Percentiles rank a stretch among this genome's conserved stretches.
These are phyloP conservation scores for Metschnikowia peoriensis DNA, from an alignment of 805 yeast species.

Conservation along the genomic window DNA sequence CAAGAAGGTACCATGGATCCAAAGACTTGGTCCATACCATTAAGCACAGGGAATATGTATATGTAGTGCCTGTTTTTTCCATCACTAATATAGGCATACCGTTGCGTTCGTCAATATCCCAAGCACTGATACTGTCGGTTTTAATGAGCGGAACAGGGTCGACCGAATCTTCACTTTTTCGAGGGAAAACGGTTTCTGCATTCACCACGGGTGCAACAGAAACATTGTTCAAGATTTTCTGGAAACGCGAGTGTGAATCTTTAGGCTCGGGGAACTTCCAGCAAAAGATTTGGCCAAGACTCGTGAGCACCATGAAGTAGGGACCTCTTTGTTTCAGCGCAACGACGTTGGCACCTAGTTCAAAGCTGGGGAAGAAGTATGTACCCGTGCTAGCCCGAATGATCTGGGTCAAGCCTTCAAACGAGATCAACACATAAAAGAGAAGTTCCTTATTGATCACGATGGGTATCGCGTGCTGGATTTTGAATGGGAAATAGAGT, in stretches of 20 bases:
- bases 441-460: constrained; percentile 29
- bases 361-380: constrained; percentile 46
- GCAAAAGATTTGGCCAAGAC: constrained; percentile 47
- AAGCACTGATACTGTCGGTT: constrained; percentile 11
- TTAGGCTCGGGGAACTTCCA: constrained; percentile 43
- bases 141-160: not conserved
- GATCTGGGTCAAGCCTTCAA: constrained; percentile 53
- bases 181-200: constrained; percentile 19
- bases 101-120: constrained; percentile 33
- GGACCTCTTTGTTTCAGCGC: constrained; percentile 33
- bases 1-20: constrained; percentile 43
- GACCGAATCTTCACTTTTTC: constrained; percentile 3
- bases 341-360: constrained; percentile 49
- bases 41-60: constrained; percentile 40
- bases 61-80: constrained; percentile 35
- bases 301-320: constrained; percentile 45
- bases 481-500: constrained; percentile 45
- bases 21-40: constrained; percentile 47
- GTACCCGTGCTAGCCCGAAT: constrained; percentile 46
- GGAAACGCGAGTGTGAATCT: constrained; percentile 17
- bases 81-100: constrained; percentile 46
- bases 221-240: constrained; percentile 38
- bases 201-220: constrained; percentile 57
- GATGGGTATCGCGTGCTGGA: constrained; percentile 46
- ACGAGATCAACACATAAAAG: constrained; percentile 56